A percentile compares a stretch with the other conserved stretches of the same genome.
Conservation (phyloP, 306 rosid genomes). For the Prunus armeniaca region DNA sequence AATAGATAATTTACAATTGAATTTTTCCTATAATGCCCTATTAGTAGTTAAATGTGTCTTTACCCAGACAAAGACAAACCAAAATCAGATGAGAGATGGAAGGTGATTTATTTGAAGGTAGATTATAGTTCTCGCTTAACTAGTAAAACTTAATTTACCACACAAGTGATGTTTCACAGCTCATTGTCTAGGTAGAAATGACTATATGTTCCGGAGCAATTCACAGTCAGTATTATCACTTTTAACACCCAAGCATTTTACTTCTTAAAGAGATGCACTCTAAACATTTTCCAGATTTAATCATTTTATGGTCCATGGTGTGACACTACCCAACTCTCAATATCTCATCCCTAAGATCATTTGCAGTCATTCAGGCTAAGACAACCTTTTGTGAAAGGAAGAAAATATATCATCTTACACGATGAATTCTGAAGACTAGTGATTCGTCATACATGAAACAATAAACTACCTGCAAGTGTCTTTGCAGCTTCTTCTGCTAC, state of each 20-base stretch:
- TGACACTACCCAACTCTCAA: neutral
- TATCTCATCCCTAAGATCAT: neutral
- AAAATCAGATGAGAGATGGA: neutral
- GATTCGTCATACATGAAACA: slow-evolving; percentile 8
- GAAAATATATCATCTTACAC: neutral
- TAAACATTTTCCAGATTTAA: neutral
- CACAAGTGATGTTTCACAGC: neutral
- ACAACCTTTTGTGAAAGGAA: neutral
- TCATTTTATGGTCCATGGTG: too few relatives aligned
- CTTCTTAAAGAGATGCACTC: neutral
- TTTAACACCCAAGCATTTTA: neutral
- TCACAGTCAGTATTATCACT: too few relatives aligned
- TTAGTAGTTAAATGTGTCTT: neutral
- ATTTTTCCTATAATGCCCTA: neutral
- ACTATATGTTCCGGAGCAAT: too few relatives aligned
- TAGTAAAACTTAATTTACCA: too few relatives aligned
- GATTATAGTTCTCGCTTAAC: neutral
- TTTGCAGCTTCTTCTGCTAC: slow-evolving; percentile 84
- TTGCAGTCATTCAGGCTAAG: neutral
- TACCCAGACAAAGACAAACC: neutral
- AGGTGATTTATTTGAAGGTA: neutral
- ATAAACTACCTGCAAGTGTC: slow-evolving; percentile 62
- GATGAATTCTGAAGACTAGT: slow-evolving; percentile 20
- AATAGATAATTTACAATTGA: neutral
- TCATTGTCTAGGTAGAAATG: neutral